Evolutionary conservation across 2,329 filamentous ascomycete genomes (phyloP).

Genomic region (Seiridium unicorne): DNA sequence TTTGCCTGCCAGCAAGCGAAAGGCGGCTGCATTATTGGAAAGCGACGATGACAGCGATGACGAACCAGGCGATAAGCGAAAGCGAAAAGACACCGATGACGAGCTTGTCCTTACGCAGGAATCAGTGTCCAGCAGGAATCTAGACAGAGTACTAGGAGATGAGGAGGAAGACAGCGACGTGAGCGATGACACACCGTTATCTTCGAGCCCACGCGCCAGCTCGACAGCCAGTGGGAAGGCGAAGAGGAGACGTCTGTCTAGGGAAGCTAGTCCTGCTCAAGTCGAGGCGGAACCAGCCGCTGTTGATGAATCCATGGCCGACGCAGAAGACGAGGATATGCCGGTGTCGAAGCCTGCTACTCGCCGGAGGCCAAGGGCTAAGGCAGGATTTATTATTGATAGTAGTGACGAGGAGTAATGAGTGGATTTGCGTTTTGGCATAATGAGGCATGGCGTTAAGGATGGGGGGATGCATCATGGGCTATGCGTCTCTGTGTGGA

Average conservation of each 20-base stretch:
- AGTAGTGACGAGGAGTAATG: constrained; percentile 56
- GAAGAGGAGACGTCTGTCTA: constrained; percentile 24
- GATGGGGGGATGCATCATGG: not conserved
- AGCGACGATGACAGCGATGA: constrained; percentile 27
- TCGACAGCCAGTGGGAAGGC: constrained; percentile 14
- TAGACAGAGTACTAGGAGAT: constrained; percentile 15
- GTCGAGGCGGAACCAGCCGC: constrained; percentile 10
- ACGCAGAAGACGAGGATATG: constrained; percentile 33
- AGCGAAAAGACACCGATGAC: constrained; percentile 11
- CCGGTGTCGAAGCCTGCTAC: constrained; percentile 31
- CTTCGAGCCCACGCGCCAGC: constrained; percentile 33
- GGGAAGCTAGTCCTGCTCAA: constrained; percentile 14
- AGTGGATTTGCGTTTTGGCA: not conserved
- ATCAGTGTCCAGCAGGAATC: constrained; percentile 14
- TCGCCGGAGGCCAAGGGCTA: constrained; percentile 42
- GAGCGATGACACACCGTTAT: constrained; percentile 36
- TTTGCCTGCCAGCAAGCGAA: constrained; percentile 27
- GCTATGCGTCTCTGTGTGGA: too few species aligned
- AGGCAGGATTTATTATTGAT: constrained; percentile 56
- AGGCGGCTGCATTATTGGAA: constrained; percentile 19
- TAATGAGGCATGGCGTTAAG: not conserved
- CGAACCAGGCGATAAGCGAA: constrained; percentile 10
- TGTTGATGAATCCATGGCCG: constrained; percentile 26
- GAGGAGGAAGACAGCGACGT: constrained; percentile 25
- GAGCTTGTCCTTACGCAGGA: constrained; percentile 18